phyloP scores from a whole-genome alignment of 768 basidiomycete species.

The Rhizopogon roseolus region DNA sequence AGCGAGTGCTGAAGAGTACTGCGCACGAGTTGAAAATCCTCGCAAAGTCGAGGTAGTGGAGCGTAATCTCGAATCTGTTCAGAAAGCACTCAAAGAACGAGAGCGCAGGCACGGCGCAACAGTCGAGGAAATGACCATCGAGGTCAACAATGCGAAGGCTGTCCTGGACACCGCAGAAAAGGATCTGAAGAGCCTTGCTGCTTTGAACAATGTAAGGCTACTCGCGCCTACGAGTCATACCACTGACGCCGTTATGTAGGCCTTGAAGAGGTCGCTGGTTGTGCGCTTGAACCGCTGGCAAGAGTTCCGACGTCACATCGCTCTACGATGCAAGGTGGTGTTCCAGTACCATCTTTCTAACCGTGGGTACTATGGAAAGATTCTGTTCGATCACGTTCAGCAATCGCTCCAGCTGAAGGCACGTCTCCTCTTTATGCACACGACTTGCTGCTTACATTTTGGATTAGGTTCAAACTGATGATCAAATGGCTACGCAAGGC shows the following conservation, averaged over 20 bases:
- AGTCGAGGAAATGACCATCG: conserved; percentile 70
- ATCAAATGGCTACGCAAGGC: conserved; percentile 60
- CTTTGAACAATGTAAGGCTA: conserved; percentile 56
- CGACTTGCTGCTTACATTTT: background rate
- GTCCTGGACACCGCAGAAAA: conserved; percentile 54
- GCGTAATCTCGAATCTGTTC: conserved; percentile 56
- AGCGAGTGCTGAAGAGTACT: conserved; percentile 56
- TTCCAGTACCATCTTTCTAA: conserved; percentile 80
- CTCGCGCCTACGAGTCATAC: background rate
- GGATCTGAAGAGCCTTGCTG: conserved; percentile 59
- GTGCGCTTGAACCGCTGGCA: conserved; percentile 74
- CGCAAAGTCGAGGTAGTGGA: conserved; percentile 55
- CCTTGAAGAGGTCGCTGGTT: conserved; percentile 60
- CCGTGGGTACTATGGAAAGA: conserved; percentile 87
- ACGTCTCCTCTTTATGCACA: conserved; percentile 4
- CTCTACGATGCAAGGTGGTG: conserved; percentile 78
- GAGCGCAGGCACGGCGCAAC: conserved; percentile 74
- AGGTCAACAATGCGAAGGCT: conserved; percentile 61
- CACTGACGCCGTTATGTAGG: conserved; percentile 35
- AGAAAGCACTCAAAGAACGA: conserved; percentile 60
- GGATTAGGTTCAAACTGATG: conserved; percentile 75
- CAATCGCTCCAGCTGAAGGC: conserved; percentile 66
- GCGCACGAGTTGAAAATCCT: conserved; percentile 50
- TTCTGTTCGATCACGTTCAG: conserved; percentile 75
- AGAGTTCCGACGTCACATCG: conserved; percentile 83